Percentiles rank a stretch among this genome's conserved stretches.
Evolutionary conservation across 2,329 filamentous ascomycete genomes (phyloP).

Genomic region (Gremmenia infestans): DNA sequence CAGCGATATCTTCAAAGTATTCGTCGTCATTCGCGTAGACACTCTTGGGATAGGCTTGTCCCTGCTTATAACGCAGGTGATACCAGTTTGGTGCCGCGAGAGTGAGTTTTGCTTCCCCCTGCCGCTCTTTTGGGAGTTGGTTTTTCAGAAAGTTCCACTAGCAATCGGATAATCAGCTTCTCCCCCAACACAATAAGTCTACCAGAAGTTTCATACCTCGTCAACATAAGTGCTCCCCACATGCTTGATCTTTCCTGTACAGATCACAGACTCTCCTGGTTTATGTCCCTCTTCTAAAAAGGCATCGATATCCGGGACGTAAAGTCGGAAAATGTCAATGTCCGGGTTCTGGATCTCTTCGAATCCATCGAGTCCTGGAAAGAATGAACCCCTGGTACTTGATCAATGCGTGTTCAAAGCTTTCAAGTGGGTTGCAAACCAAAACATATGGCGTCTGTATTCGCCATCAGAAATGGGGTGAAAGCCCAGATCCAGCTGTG

Average conservation of each 20-base stretch:
- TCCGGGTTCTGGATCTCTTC: constrained; percentile 25
- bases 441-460: constrained; percentile 33
- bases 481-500: constrained; percentile 54
- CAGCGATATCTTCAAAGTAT: constrained; percentile 50
- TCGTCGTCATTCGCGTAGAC: constrained; percentile 49
- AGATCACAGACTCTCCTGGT: constrained; percentile 42
- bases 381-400: constrained; percentile 25
- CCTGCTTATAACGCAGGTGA: constrained; percentile 56
- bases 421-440: constrained; percentile 32
- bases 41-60: constrained; percentile 46
- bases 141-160: constrained; percentile 50
- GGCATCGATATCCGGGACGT: constrained; percentile 37
- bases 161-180: not conserved
- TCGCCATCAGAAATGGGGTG: constrained; percentile 56
- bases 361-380: constrained; percentile 26
- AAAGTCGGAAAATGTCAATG: constrained; percentile 37
- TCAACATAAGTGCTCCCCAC: constrained; percentile 39
- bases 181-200: not conserved
- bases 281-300: constrained; percentile 42
- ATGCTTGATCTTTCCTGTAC: constrained; percentile 43
- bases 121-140: constrained; percentile 54
- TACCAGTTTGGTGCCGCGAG: constrained; percentile 66
- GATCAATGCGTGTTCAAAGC: not conserved
- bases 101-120: constrained; percentile 65
- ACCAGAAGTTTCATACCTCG: constrained; percentile 20